These are phyloP conservation scores for Medicago lupulina DNA, from an alignment of 306 rosid genomes.

Conservation along the genomic window DNA sequence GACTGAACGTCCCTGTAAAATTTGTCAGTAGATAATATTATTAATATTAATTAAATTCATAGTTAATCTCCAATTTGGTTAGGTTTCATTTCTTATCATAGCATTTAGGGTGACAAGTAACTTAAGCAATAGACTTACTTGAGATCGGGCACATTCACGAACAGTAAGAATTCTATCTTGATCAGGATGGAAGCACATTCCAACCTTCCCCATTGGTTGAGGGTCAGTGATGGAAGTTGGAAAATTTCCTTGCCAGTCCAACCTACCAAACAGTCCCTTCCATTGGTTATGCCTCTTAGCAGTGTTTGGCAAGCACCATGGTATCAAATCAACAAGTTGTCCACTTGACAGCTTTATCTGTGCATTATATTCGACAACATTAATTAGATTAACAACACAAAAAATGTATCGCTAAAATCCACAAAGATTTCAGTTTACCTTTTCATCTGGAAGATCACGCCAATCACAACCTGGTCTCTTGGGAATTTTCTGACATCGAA, in stretches of 20 bases:
- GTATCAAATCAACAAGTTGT: conserved; percentile 84
- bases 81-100: conserved; percentile 29
- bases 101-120: conserved; percentile 6
- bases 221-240: conserved; percentile 98
- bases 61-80: background rate
- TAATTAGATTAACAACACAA: conserved; percentile 14
- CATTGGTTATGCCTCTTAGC: conserved; percentile 98
- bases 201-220: conserved; percentile 99
- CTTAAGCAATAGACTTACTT: conserved; percentile 57
- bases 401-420: background rate
- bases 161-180: conserved; percentile 95
- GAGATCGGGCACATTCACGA: conserved; percentile 96
- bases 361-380: conserved; percentile 39
- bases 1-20: no score
- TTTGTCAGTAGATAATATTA: no score
- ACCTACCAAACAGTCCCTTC: conserved; percentile 95
- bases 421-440: conserved; percentile 53
- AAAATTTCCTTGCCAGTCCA: conserved; percentile 97
- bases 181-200: conserved; percentile 98
- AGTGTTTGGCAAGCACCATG: conserved; percentile 99
- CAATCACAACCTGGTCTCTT: conserved; percentile 96
- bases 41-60: no score
- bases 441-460: conserved; percentile 93
- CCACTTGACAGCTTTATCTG: conserved; percentile 79
- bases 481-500: conserved; percentile 86